These are phyloP conservation scores for Takashimella tepidaria DNA, from an alignment of 1,284 basidiomycete genomes.

Conservation along the genomic window DNA sequence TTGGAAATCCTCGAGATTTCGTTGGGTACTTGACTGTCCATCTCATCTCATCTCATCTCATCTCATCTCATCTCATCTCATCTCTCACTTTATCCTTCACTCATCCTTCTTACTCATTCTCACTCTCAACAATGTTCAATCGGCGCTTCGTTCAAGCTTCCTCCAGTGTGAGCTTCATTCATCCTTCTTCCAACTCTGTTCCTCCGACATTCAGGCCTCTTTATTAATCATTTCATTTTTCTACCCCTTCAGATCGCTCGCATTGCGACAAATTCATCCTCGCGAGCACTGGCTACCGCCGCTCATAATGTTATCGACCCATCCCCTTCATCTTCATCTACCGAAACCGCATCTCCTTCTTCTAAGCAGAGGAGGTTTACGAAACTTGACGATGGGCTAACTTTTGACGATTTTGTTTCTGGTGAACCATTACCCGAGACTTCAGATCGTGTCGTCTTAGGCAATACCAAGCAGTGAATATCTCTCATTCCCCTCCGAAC, in stretches of 20 bases:
- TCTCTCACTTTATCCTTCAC: neutral
- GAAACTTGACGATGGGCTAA: constrained; percentile 65
- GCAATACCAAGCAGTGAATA: constrained; percentile 68
- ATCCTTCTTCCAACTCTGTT: neutral
- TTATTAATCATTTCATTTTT: neutral
- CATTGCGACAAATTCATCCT: neutral
- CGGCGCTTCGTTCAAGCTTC: neutral
- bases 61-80: neutral
- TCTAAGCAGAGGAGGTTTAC: constrained; percentile 26
- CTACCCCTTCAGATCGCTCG: neutral
- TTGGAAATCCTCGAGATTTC: neutral
- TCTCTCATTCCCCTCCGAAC: neutral
- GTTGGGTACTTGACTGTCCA: too few species aligned
- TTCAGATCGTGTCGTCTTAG: constrained; percentile 63
- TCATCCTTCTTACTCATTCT: neutral
- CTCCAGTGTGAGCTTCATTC: neutral
- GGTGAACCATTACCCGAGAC: constrained; percentile 50
- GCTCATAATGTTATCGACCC: neutral
- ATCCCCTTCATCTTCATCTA: neutral
- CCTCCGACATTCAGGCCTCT: too few species aligned
- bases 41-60: too few species aligned
- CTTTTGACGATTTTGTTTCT: constrained; percentile 78
- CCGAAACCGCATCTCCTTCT: too few species aligned
- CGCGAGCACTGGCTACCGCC: neutral
- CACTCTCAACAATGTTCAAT: neutral